Base-by-base conservation (phyloP, 2,329 filamentous ascomycete genomes). In the Verticillium longisporum region DNA sequence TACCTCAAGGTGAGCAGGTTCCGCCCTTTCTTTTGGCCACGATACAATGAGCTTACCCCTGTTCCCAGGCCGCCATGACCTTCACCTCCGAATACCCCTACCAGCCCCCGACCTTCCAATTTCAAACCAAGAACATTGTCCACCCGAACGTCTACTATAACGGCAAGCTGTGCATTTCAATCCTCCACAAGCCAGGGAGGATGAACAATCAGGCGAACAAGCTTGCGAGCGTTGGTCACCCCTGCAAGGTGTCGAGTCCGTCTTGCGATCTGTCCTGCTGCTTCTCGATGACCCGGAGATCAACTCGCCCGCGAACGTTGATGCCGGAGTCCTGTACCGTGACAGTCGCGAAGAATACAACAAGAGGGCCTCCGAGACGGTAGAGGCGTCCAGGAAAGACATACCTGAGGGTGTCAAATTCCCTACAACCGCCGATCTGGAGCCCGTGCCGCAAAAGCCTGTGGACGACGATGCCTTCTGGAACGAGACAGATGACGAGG, bases 71-170 rank as follows among this genome's bases (percentile, higher is more conserved):
- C 60, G 87, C 90, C 69, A 95, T 99, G 88, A 86, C 82, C 26
- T 98, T 99, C 70, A 88, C 90, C 10, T 80, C 82, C 68, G 93
- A 97, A 69, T 99, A 98, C 75, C 95, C 95, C 0, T 96, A 91
- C 78, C 83, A 85, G 53, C 94, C 94, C 33, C 94, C 94, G 32
- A 89, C 88, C 61, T 98, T 99, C 80, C 88, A 88, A 65, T 98
- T 99, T 77, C 73, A 86, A 18, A 77, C 80, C 26, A 83, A 83
- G 37, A 87, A 90, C 15, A 88, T 98, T 64, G 92, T 87, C 77
- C 94, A 99, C 74, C 94, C 94, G 3, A 99, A 99, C 74, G 88
- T 99, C 70, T 98, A 98, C 77, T 78, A 86, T 6, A 91, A 97
- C 73, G 94, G 94, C 68, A 88, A 88, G 67, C 84, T 98, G 55